Evolutionary conservation across 148 eudicot species (phyloP).

Genomic region (Euryodendron excelsum): DNA sequence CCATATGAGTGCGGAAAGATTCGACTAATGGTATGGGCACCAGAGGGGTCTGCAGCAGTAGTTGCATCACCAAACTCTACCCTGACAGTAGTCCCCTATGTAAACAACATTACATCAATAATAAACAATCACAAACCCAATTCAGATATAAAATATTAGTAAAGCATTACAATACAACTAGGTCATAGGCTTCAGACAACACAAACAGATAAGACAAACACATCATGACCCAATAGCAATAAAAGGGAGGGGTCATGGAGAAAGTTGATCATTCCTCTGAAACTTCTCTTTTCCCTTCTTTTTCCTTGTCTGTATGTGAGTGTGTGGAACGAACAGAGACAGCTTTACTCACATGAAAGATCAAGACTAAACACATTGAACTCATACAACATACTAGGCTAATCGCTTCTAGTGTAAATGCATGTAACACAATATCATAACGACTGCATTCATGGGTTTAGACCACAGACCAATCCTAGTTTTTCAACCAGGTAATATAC

Average conservation of each 20-base stretch:
- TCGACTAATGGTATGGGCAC: conserved; percentile 71
- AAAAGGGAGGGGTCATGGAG: background rate
- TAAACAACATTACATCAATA: background rate
- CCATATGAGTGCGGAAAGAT: conserved; percentile 85
- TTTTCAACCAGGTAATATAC: background rate
- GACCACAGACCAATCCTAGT: background rate
- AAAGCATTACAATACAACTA: background rate
- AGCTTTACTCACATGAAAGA: background rate
- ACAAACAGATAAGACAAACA: background rate
- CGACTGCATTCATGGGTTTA: too few species aligned
- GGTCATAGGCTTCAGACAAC: background rate
- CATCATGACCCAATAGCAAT: too few species aligned
- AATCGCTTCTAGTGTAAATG: too few species aligned
- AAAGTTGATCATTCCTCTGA: background rate
- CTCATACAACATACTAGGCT: too few species aligned
- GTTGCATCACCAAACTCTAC: conserved; percentile 87
- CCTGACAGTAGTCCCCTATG: conserved; percentile 88
- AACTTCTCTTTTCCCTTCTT: background rate
- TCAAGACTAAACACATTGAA: too few species aligned
- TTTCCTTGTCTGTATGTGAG: background rate
- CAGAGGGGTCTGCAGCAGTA: conserved; percentile 65
- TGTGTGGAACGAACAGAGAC: background rate
- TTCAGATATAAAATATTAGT: background rate
- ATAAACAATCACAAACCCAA: background rate
- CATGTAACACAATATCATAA: too few species aligned